phyloP scores from a whole-genome alignment of 331 rosid species.

The Malus hybrid region DNA sequence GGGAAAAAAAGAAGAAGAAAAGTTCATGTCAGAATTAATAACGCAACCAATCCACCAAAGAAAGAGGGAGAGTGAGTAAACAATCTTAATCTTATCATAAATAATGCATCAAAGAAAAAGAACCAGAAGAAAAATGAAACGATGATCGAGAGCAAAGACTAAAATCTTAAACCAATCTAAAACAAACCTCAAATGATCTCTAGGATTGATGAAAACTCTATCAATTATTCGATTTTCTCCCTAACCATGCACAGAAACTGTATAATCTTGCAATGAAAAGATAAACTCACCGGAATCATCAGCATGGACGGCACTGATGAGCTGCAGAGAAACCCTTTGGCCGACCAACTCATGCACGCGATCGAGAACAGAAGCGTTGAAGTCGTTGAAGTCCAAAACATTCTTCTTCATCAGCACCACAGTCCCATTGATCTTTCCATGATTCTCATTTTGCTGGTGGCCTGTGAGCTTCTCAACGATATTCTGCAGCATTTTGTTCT shows the following conservation, averaged over 20 bases:
- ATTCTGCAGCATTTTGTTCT: conserved; percentile 2
- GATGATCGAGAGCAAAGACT: neutral
- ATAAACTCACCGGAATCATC: conserved; percentile 34
- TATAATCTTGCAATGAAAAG: neutral
- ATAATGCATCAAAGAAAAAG: neutral
- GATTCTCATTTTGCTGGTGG: neutral
- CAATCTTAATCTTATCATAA: too few relatives aligned
- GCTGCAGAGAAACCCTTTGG: conserved; percentile 40
- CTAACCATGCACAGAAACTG: neutral
- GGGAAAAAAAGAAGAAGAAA: neutral
- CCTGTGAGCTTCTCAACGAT: neutral
- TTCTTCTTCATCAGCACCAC: conserved; percentile 31
- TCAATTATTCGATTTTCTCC: neutral
- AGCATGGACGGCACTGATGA: conserved; percentile 32
- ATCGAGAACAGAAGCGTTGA: conserved; percentile 48
- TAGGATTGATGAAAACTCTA: neutral
- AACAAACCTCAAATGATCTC: neutral
- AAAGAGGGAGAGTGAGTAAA: too few relatives aligned
- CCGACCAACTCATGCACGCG: conserved; percentile 44
- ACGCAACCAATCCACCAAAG: too few relatives aligned
- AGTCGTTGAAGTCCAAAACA: conserved; percentile 60
- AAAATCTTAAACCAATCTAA: neutral
- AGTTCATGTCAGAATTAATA: too few relatives aligned
- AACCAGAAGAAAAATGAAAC: neutral
- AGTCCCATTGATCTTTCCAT: conserved; percentile 27